Evolutionary conservation across 2,329 filamentous ascomycete species (phyloP), one percentile per base, ranked within the genome.

Genomic region (Lecanicillium sp.): DNA sequence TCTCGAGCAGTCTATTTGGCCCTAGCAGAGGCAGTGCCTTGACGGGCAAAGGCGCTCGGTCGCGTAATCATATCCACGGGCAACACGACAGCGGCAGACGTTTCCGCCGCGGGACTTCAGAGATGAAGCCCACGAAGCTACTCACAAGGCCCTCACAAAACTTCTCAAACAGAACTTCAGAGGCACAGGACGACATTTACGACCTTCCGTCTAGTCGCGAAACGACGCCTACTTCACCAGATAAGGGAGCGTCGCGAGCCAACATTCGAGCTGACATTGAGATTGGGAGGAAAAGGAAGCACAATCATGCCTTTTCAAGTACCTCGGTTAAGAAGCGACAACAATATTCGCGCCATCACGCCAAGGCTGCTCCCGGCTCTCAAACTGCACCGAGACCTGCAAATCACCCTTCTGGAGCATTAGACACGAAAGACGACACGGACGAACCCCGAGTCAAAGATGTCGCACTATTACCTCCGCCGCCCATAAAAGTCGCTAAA

Each of bases 131-230:
- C 15, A 20, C 37, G 27, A 24, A 20, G 20, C 21, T 33, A 2
- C n/a, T 27, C 14, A 10, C 14, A 23, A 37, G 35, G 17, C 33
- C 24, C 11, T 12, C 20, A 19, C 19, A n/a, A 29, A 20, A 27
- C 12, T 8, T 23, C 19, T 23, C 17, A 3, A 23, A 10, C 4
- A 30, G 5, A 29, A 29, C 15, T 20, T 35, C 23, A 12, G 37
- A 15, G 7, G 26, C 21, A 14, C 40, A 40, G n/a, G 44, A 48
- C 23, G 45, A 48, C 38, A 43, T 48, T 42, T 48, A 48, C 45
- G 32, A 51, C 15, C 26, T 51, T 38, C 44, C 42, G 6, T 33
- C 39, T 8, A 47, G 43, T 29, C 37, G 15, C 24, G 49, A 39
- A 41, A 36, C 43, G 12, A 43, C 43, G 27, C 43, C 37, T 26